Evolutionary conservation across 129 eudicot species (phyloP), one percentile per base, ranked within the genome.

Genomic region (Solidago caesia): DNA sequence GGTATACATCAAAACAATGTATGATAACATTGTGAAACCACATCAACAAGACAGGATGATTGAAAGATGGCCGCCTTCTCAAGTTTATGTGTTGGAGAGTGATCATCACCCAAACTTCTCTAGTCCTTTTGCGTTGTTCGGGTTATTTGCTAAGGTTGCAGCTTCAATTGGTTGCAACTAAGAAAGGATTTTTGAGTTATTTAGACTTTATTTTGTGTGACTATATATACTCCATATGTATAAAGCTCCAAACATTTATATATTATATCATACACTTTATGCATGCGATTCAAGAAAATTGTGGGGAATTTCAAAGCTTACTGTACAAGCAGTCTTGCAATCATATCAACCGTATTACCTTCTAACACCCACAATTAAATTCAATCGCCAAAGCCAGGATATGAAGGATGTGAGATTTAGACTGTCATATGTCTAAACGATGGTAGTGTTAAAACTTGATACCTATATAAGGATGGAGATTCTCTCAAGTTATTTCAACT

Each of bases 41-140:
- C 48, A 79, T 60, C 87, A 83, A 74, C 87, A 84, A 84, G 79
- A 84, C 41, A 61, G 62, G 2, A 83, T 83, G 87, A 72, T 83
- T 27, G 59, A 39, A 29, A 80, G 64, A 63, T 83, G 87, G 87
- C 79, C 87, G 1, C 87, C 87, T 62, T 76, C 87, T 51, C 84
- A 76, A 26, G 82, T 79, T 42, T 83, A 79, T 55, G 63, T 58
- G 48, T 51, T 83, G 70, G 87, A 79, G 70, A 83, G 77, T 74
- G 84, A 83, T 60, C 87, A 83, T 45, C 71, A 58, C 79, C 87
- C 87, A 7, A 65, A 64, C 44, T 75, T 80, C 84, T 75, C 84
- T 15, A 74, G 72, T 65, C 87, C 87, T 15, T 72, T 83, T 70
- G 75, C 74, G 2, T 78, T 83, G 53, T 75, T 74, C 8, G 84